Percentiles rank a stretch among this genome's conserved stretches.
Evolutionary conservation across 177 flowering plant genomes (phyloP).

Genomic region (Telopea speciosissima): DNA sequence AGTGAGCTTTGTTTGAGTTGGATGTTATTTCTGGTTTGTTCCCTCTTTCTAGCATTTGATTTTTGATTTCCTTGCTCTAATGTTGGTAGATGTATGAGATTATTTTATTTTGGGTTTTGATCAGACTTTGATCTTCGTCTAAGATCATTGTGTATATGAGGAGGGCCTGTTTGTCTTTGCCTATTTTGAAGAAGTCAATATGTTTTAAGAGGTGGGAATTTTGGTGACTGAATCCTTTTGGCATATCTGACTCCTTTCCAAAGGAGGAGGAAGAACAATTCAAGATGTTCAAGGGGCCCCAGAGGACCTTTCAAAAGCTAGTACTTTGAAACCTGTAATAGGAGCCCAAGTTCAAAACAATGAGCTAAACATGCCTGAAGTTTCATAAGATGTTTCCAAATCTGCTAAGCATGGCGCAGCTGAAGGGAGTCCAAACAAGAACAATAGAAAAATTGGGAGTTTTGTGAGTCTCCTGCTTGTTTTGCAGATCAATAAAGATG

Average conservation of each 20-base stretch:
- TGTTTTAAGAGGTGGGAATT: slow-evolving; percentile 57
- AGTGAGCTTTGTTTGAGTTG: no score
- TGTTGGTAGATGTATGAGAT: background rate
- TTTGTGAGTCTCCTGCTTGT: slow-evolving; percentile 26
- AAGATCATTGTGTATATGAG: background rate
- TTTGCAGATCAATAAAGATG: no score
- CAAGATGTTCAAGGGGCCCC: slow-evolving; percentile 37
- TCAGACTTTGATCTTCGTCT: background rate
- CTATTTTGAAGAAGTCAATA: slow-evolving; percentile 13
- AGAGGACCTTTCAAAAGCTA: slow-evolving; percentile 23
- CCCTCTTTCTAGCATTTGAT: slow-evolving; percentile 8
- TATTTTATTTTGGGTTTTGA: slow-evolving; percentile 7
- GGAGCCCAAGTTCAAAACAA: slow-evolving; percentile 34
- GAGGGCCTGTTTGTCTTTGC: slow-evolving; percentile 8
- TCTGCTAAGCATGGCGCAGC: slow-evolving; percentile 25
- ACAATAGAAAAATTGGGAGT: no score
- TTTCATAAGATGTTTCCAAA: slow-evolving; percentile 32
- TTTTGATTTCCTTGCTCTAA: slow-evolving; percentile 1
- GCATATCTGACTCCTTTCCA: slow-evolving; percentile 33
- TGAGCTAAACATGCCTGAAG: slow-evolving; percentile 27
- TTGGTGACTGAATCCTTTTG: slow-evolving; percentile 55
- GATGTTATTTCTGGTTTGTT: no score
- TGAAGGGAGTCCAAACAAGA: no score
- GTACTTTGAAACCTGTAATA: slow-evolving; percentile 22
- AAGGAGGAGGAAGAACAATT: slow-evolving; percentile 27